Conservation (phyloP, 2,329 filamentous ascomycete genomes). For the Xylariaceae sp. region DNA sequence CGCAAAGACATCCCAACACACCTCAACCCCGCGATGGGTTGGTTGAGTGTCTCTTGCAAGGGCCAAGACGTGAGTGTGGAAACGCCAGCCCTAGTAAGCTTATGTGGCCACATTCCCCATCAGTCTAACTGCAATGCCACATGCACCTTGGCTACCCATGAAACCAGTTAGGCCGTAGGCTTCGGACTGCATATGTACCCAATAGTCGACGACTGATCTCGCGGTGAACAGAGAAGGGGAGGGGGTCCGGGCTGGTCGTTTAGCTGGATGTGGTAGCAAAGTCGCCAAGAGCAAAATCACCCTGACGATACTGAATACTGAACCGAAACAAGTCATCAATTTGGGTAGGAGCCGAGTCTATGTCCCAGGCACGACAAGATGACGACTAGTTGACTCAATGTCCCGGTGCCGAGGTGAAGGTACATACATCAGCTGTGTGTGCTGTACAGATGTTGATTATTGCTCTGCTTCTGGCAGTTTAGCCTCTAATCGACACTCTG, state of each 20-base stretch:
- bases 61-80: constrained; percentile 9
- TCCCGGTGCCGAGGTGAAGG: too few relatives aligned
- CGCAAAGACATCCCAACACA: constrained; percentile 4
- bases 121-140: constrained; percentile 2
- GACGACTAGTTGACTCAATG: too few relatives aligned
- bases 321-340: constrained; percentile 21
- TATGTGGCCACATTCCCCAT: constrained; percentile 1
- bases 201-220: constrained; percentile 2
- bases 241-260: constrained; percentile 3
- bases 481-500: constrained; percentile 21
- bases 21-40: constrained; percentile 7
- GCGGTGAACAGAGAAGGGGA: neutral
- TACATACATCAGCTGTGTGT: too few relatives aligned
- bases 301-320: constrained; percentile 16
- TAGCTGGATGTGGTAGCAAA: neutral
- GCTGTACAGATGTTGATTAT: too few relatives aligned
- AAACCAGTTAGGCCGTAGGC: constrained; percentile 7
- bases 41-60: constrained; percentile 8
- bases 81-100: neutral
- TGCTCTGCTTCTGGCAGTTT: too few relatives aligned
- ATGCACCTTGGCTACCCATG: constrained; percentile 5
- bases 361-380: too few relatives aligned
- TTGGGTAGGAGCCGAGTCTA: constrained; percentile 17
- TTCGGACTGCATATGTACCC: constrained; percentile 12
- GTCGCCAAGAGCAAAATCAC: too few relatives aligned